phyloP scores from a whole-genome alignment of 495 filamentous ascomycete species.

The Daldinia childiae region DNA sequence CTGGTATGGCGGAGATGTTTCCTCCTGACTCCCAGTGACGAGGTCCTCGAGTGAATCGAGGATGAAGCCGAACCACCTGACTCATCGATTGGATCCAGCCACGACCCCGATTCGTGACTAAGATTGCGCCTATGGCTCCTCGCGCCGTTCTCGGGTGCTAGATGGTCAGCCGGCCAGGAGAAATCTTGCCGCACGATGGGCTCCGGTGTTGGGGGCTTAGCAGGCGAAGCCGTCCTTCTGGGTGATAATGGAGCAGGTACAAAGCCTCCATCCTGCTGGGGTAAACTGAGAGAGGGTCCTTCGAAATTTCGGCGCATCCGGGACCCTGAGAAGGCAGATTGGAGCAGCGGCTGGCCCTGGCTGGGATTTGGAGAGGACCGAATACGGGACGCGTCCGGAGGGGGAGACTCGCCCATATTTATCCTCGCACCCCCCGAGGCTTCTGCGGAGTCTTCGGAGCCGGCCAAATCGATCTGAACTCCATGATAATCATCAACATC shows the following conservation, averaged over 20 bases:
- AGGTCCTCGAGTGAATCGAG: conserved; percentile 83
- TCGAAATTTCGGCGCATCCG: conserved; percentile 54
- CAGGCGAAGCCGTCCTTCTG: conserved; percentile 57
- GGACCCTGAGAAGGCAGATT: conserved; percentile 60
- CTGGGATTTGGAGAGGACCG: conserved; percentile 40
- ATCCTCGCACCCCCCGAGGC: conserved; percentile 58
- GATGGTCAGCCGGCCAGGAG: conserved; percentile 50
- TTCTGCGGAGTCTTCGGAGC: conserved; percentile 60
- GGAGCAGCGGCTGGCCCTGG: conserved; percentile 44
- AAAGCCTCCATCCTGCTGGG: conserved; percentile 58
- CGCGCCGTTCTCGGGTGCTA: conserved; percentile 37
- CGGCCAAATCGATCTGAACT: conserved; percentile 59
- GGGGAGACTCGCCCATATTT: conserved; percentile 46
- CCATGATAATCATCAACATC: conserved; percentile 68
- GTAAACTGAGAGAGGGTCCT: conserved; percentile 47
- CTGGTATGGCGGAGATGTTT: conserved; percentile 73
- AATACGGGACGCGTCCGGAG: conserved; percentile 29
- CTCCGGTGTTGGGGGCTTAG: conserved; percentile 52
- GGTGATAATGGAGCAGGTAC: conserved; percentile 76
- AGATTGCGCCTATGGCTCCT: conserved; percentile 62
- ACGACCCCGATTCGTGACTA: conserved; percentile 84
- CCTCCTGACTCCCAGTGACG: conserved; percentile 71
- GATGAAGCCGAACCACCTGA: conserved; percentile 83
- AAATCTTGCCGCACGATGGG: conserved; percentile 53
- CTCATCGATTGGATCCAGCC: conserved; percentile 97